These are phyloP conservation scores for Suhomyces sp. DNA, from an alignment of 805 yeast genomes.

Conservation along the genomic window DNA sequence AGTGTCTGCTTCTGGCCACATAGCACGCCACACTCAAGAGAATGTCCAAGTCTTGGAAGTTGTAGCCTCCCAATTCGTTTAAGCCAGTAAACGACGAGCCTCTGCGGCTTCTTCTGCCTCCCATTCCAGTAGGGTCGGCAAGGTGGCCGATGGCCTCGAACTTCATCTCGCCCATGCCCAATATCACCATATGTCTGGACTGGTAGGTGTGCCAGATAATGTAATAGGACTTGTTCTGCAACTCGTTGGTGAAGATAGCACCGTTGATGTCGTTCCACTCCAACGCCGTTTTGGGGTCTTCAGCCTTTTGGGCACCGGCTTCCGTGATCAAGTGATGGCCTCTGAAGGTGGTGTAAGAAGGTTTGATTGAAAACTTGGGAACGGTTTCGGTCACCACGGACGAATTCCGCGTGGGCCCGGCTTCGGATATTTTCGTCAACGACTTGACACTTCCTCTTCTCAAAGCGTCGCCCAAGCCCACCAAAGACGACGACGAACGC, in stretches of 20 bases:
- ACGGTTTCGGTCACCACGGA: slow-evolving; percentile 21
- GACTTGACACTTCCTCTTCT: slow-evolving; percentile 19
- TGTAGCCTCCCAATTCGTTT: slow-evolving; percentile 39
- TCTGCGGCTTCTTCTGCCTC: slow-evolving; percentile 21
- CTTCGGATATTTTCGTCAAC: slow-evolving; percentile 19
- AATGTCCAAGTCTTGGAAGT: slow-evolving; percentile 39
- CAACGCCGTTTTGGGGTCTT: neutral
- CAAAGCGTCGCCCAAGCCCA: slow-evolving; percentile 25
- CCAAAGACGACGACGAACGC: slow-evolving; percentile 32
- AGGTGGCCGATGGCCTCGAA: slow-evolving; percentile 20
- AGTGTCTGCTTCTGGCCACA: slow-evolving; percentile 21
- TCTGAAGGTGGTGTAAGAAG: slow-evolving; percentile 12
- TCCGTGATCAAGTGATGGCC: neutral
- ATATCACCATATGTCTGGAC: slow-evolving; percentile 15
- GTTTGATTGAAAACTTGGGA: slow-evolving; percentile 35
- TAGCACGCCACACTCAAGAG: slow-evolving; percentile 28
- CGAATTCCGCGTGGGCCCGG: slow-evolving; percentile 19
- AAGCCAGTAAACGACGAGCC: slow-evolving; percentile 37
- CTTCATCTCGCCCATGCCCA: slow-evolving; percentile 37
- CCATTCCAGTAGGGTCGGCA: slow-evolving; percentile 12
- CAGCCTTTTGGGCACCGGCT: neutral
- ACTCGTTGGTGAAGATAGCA: slow-evolving; percentile 38
- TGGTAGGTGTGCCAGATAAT: slow-evolving; percentile 30
- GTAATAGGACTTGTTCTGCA: slow-evolving; percentile 34
- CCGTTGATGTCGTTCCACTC: slow-evolving; percentile 24